phyloP scores from a whole-genome alignment of 805 yeast genomes.

The Candida xiaguanensis region DNA sequence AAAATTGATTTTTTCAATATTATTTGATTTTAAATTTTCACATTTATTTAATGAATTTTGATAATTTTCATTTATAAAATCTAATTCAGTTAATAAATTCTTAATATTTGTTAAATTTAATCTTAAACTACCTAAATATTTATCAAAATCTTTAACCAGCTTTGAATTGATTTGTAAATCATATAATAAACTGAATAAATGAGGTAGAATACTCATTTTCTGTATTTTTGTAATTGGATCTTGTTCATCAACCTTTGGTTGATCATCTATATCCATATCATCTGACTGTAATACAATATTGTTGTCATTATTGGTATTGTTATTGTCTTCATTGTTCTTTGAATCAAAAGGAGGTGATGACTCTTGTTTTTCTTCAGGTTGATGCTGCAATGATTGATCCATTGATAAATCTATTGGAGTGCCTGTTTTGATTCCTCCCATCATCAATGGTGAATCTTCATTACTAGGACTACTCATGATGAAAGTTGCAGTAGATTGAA shows the following conservation, averaged over 20 bases:
- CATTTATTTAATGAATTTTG: constrained; percentile 22
- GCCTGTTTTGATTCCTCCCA: constrained; percentile 7
- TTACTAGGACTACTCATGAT: constrained; percentile 6
- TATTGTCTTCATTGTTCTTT: constrained; percentile 1
- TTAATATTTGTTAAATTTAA: constrained; percentile 29
- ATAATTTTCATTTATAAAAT: constrained; percentile 35
- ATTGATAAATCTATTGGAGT: constrained; percentile 7
- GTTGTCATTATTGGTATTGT: not conserved
- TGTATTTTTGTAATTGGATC: constrained; percentile 22
- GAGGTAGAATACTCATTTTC: constrained; percentile 35
- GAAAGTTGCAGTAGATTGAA: too few relatives aligned
- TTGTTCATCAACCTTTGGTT: not conserved
- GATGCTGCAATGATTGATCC: constrained; percentile 3
- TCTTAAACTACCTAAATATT: constrained; percentile 37
- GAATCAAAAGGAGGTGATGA: too few relatives aligned
- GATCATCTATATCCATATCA: constrained; percentile 12
- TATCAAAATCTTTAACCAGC: constrained; percentile 38
- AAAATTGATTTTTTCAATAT: constrained; percentile 22
- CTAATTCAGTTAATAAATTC: constrained; percentile 30
- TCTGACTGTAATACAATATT: too few relatives aligned
- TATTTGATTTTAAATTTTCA: constrained; percentile 20
- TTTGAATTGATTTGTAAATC: constrained; percentile 32
- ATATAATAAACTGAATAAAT: constrained; percentile 31
- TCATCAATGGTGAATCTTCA: constrained; percentile 7
- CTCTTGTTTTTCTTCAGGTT: not conserved